These are phyloP conservation scores for Amaranthus cruentus DNA, from an alignment of 148 eudicot genomes.

Conservation along the genomic window DNA sequence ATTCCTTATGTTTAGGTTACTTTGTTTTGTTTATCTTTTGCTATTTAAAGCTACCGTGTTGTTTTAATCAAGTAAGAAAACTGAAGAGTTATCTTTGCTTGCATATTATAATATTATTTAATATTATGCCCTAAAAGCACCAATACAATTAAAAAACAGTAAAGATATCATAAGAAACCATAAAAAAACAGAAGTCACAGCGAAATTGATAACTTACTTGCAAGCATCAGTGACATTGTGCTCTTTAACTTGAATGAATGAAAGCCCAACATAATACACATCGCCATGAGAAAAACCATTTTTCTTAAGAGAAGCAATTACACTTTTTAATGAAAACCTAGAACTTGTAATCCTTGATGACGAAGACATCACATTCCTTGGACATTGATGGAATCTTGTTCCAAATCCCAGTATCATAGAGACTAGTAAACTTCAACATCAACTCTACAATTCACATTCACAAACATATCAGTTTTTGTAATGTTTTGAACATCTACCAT, in stretches of 20 bases:
- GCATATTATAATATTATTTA: too few relatives aligned
- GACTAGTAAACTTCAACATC: slow-evolving; percentile 27
- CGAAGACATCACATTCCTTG: slow-evolving; percentile 20
- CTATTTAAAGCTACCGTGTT: too few relatives aligned
- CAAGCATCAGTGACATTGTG: slow-evolving; percentile 22
- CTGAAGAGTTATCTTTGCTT: too few relatives aligned
- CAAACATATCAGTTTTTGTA: slow-evolving; percentile 11
- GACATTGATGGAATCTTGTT: slow-evolving; percentile 29
- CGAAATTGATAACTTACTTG: slow-evolving; percentile 38
- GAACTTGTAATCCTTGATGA: slow-evolving; percentile 15
- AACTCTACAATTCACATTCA: slow-evolving; percentile 20
- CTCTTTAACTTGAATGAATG: slow-evolving; percentile 23
- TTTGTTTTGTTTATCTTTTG: too few relatives aligned
- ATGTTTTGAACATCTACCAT: not conserved
- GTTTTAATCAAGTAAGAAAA: too few relatives aligned
- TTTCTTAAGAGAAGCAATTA: slow-evolving; percentile 24
- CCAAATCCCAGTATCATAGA: slow-evolving; percentile 38
- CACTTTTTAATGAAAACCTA: slow-evolving; percentile 10
- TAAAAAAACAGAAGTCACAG: not conserved
- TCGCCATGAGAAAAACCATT: slow-evolving; percentile 26
- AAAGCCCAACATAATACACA: slow-evolving; percentile 26
- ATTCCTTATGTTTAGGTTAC: too few relatives aligned
- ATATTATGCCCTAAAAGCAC: not conserved
- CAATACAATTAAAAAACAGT: not conserved
- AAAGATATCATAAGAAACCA: not conserved